Evolutionary conservation across 2,329 filamentous ascomycete genomes (phyloP), one percentile per base, ranked within the genome.

Genomic region (Diaporthe sp.): DNA sequence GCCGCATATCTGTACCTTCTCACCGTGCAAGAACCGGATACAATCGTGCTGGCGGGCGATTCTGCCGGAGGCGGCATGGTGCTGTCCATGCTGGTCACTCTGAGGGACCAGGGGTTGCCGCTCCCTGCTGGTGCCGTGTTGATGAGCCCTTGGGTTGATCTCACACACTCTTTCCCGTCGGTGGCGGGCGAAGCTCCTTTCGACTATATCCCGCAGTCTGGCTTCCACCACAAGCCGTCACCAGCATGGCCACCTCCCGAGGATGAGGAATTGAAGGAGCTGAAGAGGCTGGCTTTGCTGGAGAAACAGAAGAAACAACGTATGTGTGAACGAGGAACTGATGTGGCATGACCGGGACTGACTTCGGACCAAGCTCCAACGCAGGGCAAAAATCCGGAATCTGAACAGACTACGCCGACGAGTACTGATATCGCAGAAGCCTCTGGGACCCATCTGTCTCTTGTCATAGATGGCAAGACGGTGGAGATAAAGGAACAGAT

Each of bases 111-210:
- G 81, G 93, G 92, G 0, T 87, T 98, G 19, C 94, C 96, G 8
- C 84, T 98, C 37, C 97, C 97, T 0, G 96, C 97, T 2, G 97
- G 97, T 1, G 96, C 94, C 6, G 92, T 98, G 59, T 87, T 98
- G 55, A 94, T 98, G 70, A 98, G 95, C 68, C 97, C 97, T 0
- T 99, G 97, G 97, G 95, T 96, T 12, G 97, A 99, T 82, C 86
- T 98, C 72, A 98, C 95, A 0, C 96, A 98, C 82, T 98, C 96
- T 0, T 98, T 98, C 78, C 97, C 97, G 0, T 98, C 96, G 78
- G 90, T 98, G n/a, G 89, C 91, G 2, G 90, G 88, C 7, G 91
- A 95, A 55, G 92, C 91, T 68, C 90, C 91, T 0, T 84, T 95
- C 69, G 97, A 99, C 82, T 98, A 98, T 79, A 96, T 99, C 46